phyloP scores from a whole-genome alignment of 805 yeast species.

The Yamadazyma kitorensis region DNA sequence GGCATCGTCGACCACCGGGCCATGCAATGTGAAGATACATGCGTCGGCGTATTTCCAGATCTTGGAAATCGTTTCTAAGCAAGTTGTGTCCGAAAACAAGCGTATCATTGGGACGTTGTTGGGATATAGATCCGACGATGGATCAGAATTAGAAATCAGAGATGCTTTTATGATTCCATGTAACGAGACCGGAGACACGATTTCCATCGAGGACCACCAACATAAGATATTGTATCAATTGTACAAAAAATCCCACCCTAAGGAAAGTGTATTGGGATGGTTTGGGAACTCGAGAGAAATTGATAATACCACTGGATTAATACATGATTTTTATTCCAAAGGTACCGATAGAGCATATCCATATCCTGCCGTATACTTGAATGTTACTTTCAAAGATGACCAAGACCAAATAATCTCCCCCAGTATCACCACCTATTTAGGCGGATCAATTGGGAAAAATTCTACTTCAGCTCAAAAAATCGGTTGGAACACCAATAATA shows the following conservation, averaged over 20 bases:
- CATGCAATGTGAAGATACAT: slow-evolving; percentile 56
- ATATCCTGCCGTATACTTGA: slow-evolving; percentile 74
- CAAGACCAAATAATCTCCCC: slow-evolving; percentile 51
- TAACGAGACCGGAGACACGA: slow-evolving; percentile 67
- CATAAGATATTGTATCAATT: slow-evolving; percentile 69
- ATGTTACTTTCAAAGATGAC: slow-evolving; percentile 57
- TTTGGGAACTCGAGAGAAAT: slow-evolving; percentile 61
- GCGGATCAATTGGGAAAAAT: slow-evolving; percentile 64
- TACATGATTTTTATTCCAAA: slow-evolving; percentile 76
- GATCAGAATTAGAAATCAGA: slow-evolving; percentile 66
- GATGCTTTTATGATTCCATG: slow-evolving; percentile 83
- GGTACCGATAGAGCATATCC: slow-evolving; percentile 70
- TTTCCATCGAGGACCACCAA: slow-evolving; percentile 73
- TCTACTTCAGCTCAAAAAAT: slow-evolving; percentile 16
- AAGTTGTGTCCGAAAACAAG: slow-evolving; percentile 37
- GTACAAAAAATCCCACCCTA: slow-evolving; percentile 75
- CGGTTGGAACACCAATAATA: slow-evolving; percentile 39
- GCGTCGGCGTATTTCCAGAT: slow-evolving; percentile 74
- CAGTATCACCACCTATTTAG: slow-evolving; percentile 63
- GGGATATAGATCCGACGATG: slow-evolving; percentile 83
- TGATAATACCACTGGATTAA: slow-evolving; percentile 70
- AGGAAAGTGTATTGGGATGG: slow-evolving; percentile 82
- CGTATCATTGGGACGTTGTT: slow-evolving; percentile 80
- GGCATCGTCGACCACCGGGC: slow-evolving; percentile 42
- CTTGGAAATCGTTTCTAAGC: slow-evolving; percentile 65